A percentile compares a stretch with the other conserved stretches of the same genome.
Evolutionary conservation across 2,329 filamentous ascomycete species (phyloP).

Genomic region (Huntiella moniliformis): DNA sequence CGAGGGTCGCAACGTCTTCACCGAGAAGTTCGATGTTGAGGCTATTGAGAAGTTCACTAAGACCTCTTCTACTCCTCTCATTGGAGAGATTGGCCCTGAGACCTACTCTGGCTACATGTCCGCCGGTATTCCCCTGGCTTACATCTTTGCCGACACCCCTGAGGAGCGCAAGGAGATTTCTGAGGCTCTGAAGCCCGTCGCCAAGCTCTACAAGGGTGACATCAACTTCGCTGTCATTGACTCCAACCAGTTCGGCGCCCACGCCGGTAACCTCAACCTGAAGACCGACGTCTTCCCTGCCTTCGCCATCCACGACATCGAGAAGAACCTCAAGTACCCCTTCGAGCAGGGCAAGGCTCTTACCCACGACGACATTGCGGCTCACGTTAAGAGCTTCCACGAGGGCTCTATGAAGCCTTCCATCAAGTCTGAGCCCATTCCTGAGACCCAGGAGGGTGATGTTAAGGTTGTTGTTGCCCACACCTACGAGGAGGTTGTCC

Average conservation of each 20-base stretch:
- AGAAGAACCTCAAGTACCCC: constrained; percentile 95
- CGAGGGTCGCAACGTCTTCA: constrained; percentile 77
- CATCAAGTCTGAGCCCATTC: constrained; percentile 96
- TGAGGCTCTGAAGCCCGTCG: constrained; percentile 63
- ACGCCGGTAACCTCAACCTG: constrained; percentile 93
- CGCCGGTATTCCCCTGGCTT: constrained; percentile 77
- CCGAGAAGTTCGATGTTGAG: constrained; percentile 63
- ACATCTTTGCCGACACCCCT: constrained; percentile 85
- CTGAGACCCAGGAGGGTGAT: constrained; percentile 77
- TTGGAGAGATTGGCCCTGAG: constrained; percentile 92
- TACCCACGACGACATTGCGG: constrained; percentile 47
- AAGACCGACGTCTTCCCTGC: constrained; percentile 88
- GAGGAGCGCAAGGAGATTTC: constrained; percentile 74
- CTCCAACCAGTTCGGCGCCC: constrained; percentile 80
- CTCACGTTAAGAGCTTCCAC: constrained; percentile 72
- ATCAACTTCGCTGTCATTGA: constrained; percentile 98
- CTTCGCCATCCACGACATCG: constrained; percentile 90
- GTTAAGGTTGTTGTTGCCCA: constrained; percentile 82
- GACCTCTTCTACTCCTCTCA: constrained; percentile 67
- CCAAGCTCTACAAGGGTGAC: constrained; percentile 78
- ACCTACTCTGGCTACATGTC: constrained; percentile 94
- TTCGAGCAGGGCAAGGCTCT: constrained; percentile 72
- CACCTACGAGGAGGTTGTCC: constrained; percentile 78
- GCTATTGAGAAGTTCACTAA: constrained; percentile 70
- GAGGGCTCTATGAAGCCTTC: constrained; percentile 81